phyloP scores from a whole-genome alignment of 352 stramenopile species.

The Elongisporangium anandrum region DNA sequence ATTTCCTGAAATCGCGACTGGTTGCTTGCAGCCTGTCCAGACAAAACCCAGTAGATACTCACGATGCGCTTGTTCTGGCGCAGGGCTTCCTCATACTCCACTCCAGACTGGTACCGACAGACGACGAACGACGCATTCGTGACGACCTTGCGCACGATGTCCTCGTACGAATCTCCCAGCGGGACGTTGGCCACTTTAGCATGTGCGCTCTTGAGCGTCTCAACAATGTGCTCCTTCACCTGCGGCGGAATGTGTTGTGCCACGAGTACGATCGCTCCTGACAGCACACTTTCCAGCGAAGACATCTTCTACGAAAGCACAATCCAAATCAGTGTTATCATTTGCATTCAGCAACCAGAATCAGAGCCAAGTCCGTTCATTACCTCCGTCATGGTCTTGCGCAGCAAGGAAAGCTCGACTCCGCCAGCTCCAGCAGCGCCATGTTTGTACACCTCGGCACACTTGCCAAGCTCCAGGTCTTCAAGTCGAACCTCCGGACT shows the following conservation, averaged over 20 bases:
- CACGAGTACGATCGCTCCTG: slow-evolving; percentile 62
- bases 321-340: slow-evolving; percentile 2
- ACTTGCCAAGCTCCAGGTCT: slow-evolving; percentile 39
- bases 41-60: slow-evolving; percentile 79
- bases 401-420: slow-evolving; percentile 44
- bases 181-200: slow-evolving; percentile 80
- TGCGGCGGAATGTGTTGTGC: slow-evolving; percentile 68
- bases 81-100: slow-evolving; percentile 77
- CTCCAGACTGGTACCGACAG: slow-evolving; percentile 71
- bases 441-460: slow-evolving; percentile 36
- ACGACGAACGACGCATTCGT: slow-evolving; percentile 78
- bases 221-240: slow-evolving; percentile 55
- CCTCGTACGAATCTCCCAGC: slow-evolving; percentile 59
- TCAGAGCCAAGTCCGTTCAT: not conserved
- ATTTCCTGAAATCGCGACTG: slow-evolving; percentile 35
- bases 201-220: slow-evolving; percentile 63
- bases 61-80: slow-evolving; percentile 68
- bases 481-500: slow-evolving; percentile 42
- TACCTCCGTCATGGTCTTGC: slow-evolving; percentile 43
- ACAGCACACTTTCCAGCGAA: slow-evolving; percentile 44
- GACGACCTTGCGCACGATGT: slow-evolving; percentile 78
- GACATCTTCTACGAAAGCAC: slow-evolving; percentile 44
- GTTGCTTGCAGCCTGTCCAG: slow-evolving; percentile 32
- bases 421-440: slow-evolving; percentile 23
- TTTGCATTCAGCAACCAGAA: not conserved